These are phyloP conservation scores for Salix viminalis DNA, from an alignment of 345 rosid genomes.

Conservation along the genomic window DNA sequence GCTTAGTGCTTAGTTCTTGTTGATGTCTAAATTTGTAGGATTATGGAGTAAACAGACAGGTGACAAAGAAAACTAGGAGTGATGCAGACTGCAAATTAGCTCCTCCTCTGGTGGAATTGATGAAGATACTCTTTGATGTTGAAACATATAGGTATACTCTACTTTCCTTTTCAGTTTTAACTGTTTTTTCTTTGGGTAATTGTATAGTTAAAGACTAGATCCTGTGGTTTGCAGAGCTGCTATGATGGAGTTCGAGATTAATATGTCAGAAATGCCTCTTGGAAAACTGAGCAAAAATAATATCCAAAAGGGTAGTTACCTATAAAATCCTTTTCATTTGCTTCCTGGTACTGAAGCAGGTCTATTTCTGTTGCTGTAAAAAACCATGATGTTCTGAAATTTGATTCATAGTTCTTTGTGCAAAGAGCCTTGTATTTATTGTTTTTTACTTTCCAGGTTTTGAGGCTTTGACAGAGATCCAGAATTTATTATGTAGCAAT, in stretches of 20 bases:
- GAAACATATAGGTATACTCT: constrained; percentile 72
- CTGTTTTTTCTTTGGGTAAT: background rate
- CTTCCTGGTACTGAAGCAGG: background rate
- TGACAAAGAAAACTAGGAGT: constrained; percentile 36
- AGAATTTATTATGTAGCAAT: constrained; percentile 53
- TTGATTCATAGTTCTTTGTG: constrained; percentile 9
- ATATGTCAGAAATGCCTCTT: constrained; percentile 98
- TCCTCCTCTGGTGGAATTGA: constrained; percentile 60
- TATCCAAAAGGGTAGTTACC: constrained; percentile 66
- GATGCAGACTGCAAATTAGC: constrained; percentile 59
- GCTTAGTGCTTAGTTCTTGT: background rate
- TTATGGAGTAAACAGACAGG: constrained; percentile 76
- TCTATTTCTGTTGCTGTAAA: background rate
- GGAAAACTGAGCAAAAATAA: constrained; percentile 90
- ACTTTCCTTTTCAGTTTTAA: background rate
- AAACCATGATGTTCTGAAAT: background rate
- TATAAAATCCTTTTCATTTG: constrained; percentile 4
- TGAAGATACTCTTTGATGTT: constrained; percentile 89
- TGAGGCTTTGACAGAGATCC: constrained; percentile 87
- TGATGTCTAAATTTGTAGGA: constrained; percentile 50
- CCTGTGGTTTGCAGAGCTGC: constrained; percentile 65
- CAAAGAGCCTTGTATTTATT: background rate
- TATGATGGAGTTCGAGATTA: constrained; percentile 96
- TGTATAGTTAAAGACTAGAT: constrained; percentile 14
- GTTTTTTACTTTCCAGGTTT: constrained; percentile 49